These are phyloP conservation scores for Corylus americana DNA, from an alignment of 306 rosid genomes.

Conservation along the genomic window DNA sequence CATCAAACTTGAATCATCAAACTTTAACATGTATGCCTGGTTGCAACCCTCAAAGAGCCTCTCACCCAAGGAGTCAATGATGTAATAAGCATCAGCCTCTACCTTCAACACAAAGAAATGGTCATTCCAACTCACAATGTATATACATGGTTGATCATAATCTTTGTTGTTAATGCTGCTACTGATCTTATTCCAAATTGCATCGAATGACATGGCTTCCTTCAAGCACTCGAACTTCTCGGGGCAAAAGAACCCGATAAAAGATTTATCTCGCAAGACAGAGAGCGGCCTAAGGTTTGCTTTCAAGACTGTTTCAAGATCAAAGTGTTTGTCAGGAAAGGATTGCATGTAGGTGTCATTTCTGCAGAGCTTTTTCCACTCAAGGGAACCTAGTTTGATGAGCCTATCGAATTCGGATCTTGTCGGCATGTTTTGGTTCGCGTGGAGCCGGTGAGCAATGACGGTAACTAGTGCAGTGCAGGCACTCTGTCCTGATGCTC, in stretches of 20 bases:
- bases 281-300: conserved; percentile 58
- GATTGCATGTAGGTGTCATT: conserved; percentile 34
- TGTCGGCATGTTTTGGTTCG: conserved; percentile 51
- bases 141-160: conserved; percentile 38
- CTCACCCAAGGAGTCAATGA: conserved; percentile 71
- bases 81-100: conserved; percentile 60
- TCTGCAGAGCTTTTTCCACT: conserved; percentile 67
- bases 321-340: conserved; percentile 75
- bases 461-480: conserved; percentile 66
- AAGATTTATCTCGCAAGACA: conserved; percentile 50
- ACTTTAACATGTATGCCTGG: conserved; percentile 61
- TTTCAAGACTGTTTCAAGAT: conserved; percentile 65
- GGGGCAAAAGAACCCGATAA: conserved; percentile 72
- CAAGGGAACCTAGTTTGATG: conserved; percentile 62
- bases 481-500: conserved; percentile 71
- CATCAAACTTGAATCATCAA: conserved; percentile 56
- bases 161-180: conserved; percentile 7
- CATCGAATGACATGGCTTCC: conserved; percentile 71
- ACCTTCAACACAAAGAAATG: conserved; percentile 78
- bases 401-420: conserved; percentile 55
- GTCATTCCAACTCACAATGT: conserved; percentile 90
- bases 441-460: conserved; percentile 85
- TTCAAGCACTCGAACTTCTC: conserved; percentile 67
- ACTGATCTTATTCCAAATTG: conserved; percentile 62
- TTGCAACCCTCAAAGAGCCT: conserved; percentile 71